These are phyloP conservation scores for Macrophomina pseudophaseolina DNA, from an alignment of 2,329 filamentous ascomycete species.

Conservation along the genomic window DNA sequence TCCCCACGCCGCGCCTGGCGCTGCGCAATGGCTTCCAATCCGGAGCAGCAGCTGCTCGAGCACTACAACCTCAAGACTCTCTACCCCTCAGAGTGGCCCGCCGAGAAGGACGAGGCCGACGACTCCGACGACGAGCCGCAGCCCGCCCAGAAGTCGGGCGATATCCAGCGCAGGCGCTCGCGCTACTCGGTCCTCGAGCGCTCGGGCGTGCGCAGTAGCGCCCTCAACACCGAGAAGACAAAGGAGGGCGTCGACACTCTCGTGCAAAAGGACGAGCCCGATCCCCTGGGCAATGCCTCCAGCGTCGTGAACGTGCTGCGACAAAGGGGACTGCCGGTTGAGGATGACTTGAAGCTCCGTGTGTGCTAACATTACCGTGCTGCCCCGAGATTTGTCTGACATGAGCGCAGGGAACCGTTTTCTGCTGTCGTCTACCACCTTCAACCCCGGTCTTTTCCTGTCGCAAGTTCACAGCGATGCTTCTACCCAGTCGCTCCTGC, in stretches of 20 bases:
- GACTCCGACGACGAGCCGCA: slow-evolving; percentile 49
- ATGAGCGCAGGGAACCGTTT: slow-evolving; percentile 78
- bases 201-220: slow-evolving; percentile 69
- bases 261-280: slow-evolving; percentile 88
- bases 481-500: slow-evolving; percentile 79
- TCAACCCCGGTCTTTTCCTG: slow-evolving; percentile 89
- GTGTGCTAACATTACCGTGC: slow-evolving; percentile 42
- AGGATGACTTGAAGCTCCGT: slow-evolving; percentile 82
- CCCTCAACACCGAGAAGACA: slow-evolving; percentile 71
- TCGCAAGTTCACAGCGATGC: slow-evolving; percentile 88
- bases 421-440: slow-evolving; percentile 91
- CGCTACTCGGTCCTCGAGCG: slow-evolving; percentile 85
- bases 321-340: slow-evolving; percentile 76
- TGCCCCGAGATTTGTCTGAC: background rate
- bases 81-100: slow-evolving; percentile 84
- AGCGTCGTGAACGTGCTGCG: slow-evolving; percentile 84
- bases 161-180: slow-evolving; percentile 47
- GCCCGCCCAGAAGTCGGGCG: slow-evolving; percentile 29
- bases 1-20: slow-evolving; percentile 49
- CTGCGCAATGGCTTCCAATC: slow-evolving; percentile 23
- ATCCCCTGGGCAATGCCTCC: slow-evolving; percentile 85
- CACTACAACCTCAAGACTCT: slow-evolving; percentile 85
- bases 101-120: slow-evolving; percentile 74
- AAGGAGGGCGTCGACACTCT: slow-evolving; percentile 74
- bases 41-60: slow-evolving; percentile 76